These are phyloP conservation scores for Globisporangium rhizosaccharum DNA, from an alignment of 352 stramenopile species.

Conservation along the genomic window DNA sequence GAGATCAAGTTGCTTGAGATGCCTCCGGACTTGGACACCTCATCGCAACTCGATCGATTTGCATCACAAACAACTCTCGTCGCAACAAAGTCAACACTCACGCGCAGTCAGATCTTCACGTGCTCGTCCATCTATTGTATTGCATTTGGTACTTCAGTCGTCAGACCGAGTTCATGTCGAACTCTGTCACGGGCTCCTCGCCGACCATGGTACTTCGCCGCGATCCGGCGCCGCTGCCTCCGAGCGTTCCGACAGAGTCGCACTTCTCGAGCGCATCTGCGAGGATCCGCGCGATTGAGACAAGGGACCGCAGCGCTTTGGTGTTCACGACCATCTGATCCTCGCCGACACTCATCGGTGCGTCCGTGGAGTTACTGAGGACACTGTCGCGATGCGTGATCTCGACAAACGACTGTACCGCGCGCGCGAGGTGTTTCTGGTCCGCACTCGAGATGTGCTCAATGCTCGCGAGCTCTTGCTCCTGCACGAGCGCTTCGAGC, in stretches of 20 bases:
- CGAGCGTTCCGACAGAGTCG: slow-evolving; percentile 10
- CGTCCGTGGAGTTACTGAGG: background rate
- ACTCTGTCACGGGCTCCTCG: slow-evolving; percentile 23
- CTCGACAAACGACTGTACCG: slow-evolving; percentile 36
- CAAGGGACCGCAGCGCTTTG: slow-evolving; percentile 28
- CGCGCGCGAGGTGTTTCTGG: slow-evolving; percentile 21
- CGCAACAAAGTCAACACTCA: too few relatives aligned
- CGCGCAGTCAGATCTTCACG: too few relatives aligned
- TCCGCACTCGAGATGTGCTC: slow-evolving; percentile 23
- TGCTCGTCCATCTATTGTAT: background rate
- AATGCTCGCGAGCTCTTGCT: slow-evolving; percentile 36
- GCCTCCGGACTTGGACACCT: too few relatives aligned
- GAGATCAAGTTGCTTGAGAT: too few relatives aligned
- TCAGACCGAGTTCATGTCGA: slow-evolving; percentile 24
- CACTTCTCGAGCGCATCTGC: slow-evolving; percentile 38
- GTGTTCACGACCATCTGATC: slow-evolving; percentile 14
- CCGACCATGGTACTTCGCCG: slow-evolving; percentile 9
- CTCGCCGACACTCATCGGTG: background rate
- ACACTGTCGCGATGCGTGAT: slow-evolving; percentile 11
- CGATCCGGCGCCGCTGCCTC: background rate
- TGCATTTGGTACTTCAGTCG: background rate
- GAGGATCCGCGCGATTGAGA: slow-evolving; percentile 40
- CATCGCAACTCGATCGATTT: too few relatives aligned
- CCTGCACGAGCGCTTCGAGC: slow-evolving; percentile 46
- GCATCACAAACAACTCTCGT: too few relatives aligned